phyloP scores from a whole-genome alignment of 352 stramenopile genomes.

The Globisporangium viniferum region DNA sequence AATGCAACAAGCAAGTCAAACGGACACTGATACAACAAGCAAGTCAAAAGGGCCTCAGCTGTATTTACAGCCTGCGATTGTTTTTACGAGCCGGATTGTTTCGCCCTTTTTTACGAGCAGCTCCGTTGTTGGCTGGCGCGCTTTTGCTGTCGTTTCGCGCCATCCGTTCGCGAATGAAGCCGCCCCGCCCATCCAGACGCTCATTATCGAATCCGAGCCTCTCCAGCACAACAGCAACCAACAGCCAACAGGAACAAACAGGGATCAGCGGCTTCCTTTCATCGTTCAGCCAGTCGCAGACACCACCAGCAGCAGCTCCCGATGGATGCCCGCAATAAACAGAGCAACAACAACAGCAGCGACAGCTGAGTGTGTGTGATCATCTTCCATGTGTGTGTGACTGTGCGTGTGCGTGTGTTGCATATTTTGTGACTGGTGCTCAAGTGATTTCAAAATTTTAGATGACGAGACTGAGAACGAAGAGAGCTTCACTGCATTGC shows the following conservation, averaged over 20 bases:
- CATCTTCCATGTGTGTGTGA: background rate
- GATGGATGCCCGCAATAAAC: background rate
- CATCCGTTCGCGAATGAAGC: slow-evolving; percentile 2
- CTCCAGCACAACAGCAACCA: slow-evolving; percentile 5
- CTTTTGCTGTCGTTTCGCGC: slow-evolving; percentile 11
- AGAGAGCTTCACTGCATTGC: slow-evolving; percentile 55
- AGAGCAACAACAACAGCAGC: slow-evolving; percentile 6
- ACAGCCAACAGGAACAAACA: background rate
- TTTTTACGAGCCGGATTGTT: slow-evolving; percentile 1
- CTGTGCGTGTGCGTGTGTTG: background rate
- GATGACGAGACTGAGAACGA: slow-evolving; percentile 91
- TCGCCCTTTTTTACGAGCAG: slow-evolving; percentile 5
- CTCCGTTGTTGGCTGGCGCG: background rate
- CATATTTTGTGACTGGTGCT: slow-evolving; percentile 26
- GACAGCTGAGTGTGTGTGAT: background rate
- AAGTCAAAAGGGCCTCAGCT: background rate
- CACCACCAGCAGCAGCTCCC: background rate
- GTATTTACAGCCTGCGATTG: background rate
- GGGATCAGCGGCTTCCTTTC: too few relatives aligned
- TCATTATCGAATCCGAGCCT: slow-evolving; percentile 13
- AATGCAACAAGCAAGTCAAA: too few relatives aligned
- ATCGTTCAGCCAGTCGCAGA: too few relatives aligned
- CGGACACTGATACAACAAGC: background rate
- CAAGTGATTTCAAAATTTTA: slow-evolving; percentile 88
- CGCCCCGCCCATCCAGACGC: background rate